A percentile compares a stretch with the other conserved stretches of the same genome.
Evolutionary conservation across 129 eudicot species (phyloP).

Genomic region (Flaveria brownii): DNA sequence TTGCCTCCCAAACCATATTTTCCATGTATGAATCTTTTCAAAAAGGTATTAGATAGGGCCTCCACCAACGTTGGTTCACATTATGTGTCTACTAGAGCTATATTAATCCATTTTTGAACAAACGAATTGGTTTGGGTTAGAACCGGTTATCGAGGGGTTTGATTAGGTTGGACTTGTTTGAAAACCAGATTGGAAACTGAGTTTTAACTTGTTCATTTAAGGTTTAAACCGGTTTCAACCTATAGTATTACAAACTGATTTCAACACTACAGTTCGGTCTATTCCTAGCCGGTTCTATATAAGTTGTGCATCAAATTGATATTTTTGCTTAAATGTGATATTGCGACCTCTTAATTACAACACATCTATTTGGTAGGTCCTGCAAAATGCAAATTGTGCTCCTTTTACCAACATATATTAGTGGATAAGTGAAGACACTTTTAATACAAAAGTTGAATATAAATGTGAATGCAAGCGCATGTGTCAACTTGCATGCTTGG

Average conservation of each 20-base stretch:
- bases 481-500: conserved; percentile 22
- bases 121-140: too few relatives aligned
- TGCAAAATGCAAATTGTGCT: conserved; percentile 17
- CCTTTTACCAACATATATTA: conserved; percentile 27
- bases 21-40: neutral
- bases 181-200: too few relatives aligned
- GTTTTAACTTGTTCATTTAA: too few relatives aligned
- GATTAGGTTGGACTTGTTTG: too few relatives aligned
- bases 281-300: too few relatives aligned
- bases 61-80: neutral
- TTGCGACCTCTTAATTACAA: conserved; percentile 13
- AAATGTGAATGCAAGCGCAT: conserved; percentile 18
- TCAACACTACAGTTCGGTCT: too few relatives aligned
- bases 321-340: conserved; percentile 9
- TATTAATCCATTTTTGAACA: too few relatives aligned
- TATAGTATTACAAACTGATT: too few relatives aligned
- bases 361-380: conserved; percentile 30
- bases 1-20: neutral
- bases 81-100: neutral
- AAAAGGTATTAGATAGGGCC: neutral
- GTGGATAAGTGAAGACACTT: conserved; percentile 15
- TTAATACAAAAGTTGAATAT: conserved; percentile 1
- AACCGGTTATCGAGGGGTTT: too few relatives aligned
- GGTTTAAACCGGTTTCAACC: too few relatives aligned
- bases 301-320: too few relatives aligned